A percentile compares a stretch with the other conserved stretches of the same genome.
Evolutionary conservation across 768 basidiomycete genomes (phyloP).

Genomic region (Agrocybe pediades): DNA sequence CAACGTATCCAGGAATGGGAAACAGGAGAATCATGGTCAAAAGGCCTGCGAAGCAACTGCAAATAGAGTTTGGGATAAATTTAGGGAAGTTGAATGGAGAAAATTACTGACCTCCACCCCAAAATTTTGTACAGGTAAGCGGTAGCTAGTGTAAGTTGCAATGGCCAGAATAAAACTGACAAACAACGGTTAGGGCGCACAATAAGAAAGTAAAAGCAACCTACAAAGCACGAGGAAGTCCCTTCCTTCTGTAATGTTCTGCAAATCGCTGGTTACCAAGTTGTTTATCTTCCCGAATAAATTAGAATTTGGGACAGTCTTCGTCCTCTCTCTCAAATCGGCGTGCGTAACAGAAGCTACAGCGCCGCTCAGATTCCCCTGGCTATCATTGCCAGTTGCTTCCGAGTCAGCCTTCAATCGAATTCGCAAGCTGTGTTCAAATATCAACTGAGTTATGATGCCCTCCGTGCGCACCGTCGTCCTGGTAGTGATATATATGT

Average conservation of each 20-base stretch:
- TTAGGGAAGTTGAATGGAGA: neutral
- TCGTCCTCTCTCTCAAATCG: neutral
- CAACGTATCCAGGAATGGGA: conserved; percentile 60
- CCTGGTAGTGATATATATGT: conserved; percentile 50
- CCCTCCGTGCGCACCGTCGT: conserved; percentile 42
- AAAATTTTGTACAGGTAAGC: conserved; percentile 47
- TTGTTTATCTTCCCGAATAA: conserved; percentile 83
- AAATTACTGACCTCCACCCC: conserved; percentile 42
- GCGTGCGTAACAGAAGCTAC: no score
- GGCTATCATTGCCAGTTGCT: no score
- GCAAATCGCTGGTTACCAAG: conserved; percentile 24
- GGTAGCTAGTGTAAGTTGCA: conserved; percentile 40
- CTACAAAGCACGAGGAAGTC: conserved; percentile 18
- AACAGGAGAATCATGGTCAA: conserved; percentile 48
- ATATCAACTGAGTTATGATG: conserved; percentile 42
- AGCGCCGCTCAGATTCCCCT: no score
- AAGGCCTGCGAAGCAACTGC: conserved; percentile 57
- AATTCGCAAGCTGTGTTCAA: conserved; percentile 57
- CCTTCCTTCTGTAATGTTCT: conserved; percentile 31
- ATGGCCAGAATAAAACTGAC: conserved; percentile 37
- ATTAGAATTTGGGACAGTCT: conserved; percentile 47
- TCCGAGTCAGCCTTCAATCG: conserved; percentile 51
- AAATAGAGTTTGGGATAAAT: neutral
- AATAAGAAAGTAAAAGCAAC: neutral
- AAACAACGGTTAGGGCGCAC: neutral